Percentiles rank a stretch among this genome's conserved stretches.
These are phyloP conservation scores for Aspergillus tanneri DNA, from an alignment of 2,329 filamentous ascomycete species.

Conservation along the genomic window DNA sequence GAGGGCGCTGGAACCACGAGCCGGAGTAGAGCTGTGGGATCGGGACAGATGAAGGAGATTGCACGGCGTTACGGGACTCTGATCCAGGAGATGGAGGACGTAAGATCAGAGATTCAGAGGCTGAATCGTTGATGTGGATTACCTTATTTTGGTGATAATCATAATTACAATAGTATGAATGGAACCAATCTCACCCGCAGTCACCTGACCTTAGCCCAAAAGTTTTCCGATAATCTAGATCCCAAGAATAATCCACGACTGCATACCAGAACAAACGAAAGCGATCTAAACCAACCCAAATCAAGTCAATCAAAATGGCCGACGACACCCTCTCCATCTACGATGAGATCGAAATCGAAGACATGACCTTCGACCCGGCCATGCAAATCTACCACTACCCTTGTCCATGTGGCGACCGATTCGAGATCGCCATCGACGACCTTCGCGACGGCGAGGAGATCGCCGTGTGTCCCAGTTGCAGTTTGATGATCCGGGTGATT, in stretches of 20 bases:
- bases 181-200: conserved; percentile 13
- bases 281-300: too few relatives aligned
- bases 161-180: too few relatives aligned
- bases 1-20: not conserved
- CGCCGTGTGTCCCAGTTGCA: conserved; percentile 96
- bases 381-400: conserved; percentile 93
- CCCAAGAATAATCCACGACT: not conserved
- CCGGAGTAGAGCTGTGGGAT: conserved; percentile 10
- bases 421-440: conserved; percentile 84
- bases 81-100: conserved; percentile 37
- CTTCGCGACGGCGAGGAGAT: conserved; percentile 87
- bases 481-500: conserved; percentile 92
- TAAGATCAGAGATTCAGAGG: conserved; percentile 28
- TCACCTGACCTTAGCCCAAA: conserved; percentile 33
- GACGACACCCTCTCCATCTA: conserved; percentile 74
- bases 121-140: conserved; percentile 17
- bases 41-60: conserved; percentile 36
- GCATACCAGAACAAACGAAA: not conserved
- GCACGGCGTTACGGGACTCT: conserved; percentile 40
- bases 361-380: conserved; percentile 85
- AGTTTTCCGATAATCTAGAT: conserved; percentile 21
- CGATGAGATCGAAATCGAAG: conserved; percentile 98
- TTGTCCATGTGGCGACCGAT: conserved; percentile 94
- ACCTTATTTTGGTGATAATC: not conserved
- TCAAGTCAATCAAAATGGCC: conserved; percentile 50